Percentiles rank a stretch among this genome's conserved stretches.
Conservation (phyloP, 768 basidiomycete species). For the Boletus subcaerulescens region DNA sequence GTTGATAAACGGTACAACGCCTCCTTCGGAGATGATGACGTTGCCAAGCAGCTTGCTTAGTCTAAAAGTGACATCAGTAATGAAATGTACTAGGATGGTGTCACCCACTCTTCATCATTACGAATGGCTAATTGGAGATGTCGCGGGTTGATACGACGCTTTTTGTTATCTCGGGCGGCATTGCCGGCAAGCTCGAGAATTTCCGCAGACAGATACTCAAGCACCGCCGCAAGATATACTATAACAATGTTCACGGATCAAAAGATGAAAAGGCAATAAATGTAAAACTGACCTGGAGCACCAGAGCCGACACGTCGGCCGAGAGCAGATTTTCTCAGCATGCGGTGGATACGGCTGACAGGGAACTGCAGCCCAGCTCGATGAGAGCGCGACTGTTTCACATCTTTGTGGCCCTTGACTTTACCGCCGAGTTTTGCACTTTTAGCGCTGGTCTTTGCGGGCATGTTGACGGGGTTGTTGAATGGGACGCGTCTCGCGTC, state of each 20-base stretch:
- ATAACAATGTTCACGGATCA: neutral
- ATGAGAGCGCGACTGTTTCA: conserved; percentile 68
- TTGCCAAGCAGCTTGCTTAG: conserved; percentile 69
- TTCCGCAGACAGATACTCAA: conserved; percentile 91
- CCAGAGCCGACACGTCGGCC: conserved; percentile 86
- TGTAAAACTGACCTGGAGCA: conserved; percentile 58
- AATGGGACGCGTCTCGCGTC: neutral
- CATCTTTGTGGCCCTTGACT: conserved; percentile 39
- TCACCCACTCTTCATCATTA: conserved; percentile 81
- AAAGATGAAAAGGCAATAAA: neutral
- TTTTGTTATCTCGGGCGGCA: conserved; percentile 88
- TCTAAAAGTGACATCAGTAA: conserved; percentile 33
- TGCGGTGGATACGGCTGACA: conserved; percentile 88
- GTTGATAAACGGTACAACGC: conserved; percentile 84
- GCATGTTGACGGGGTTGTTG: conserved; percentile 17
- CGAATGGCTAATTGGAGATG: conserved; percentile 94
- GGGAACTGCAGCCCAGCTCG: conserved; percentile 84
- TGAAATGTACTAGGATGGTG: neutral
- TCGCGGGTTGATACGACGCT: conserved; percentile 93
- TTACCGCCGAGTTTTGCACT: conserved; percentile 50
- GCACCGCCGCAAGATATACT: conserved; percentile 91
- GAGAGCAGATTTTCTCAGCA: conserved; percentile 83
- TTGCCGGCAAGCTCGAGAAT: conserved; percentile 93
- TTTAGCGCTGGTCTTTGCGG: conserved; percentile 28
- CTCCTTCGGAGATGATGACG: conserved; percentile 94